These are phyloP conservation scores for Helichrysum umbraculigerum DNA, from an alignment of 129 eudicot species.

Conservation along the genomic window DNA sequence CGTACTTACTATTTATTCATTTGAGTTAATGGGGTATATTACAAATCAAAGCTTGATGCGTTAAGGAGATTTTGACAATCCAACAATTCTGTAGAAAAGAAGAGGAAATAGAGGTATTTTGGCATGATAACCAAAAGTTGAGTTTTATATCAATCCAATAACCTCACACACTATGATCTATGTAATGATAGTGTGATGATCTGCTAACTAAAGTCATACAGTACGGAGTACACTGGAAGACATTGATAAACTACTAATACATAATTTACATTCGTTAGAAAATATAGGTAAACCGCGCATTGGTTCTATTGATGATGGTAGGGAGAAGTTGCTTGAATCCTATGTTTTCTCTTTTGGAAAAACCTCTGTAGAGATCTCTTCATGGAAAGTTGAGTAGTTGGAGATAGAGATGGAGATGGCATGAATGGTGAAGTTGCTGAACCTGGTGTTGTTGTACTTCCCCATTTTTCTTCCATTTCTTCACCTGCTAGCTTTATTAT, in stretches of 20 bases:
- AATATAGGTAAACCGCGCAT: neutral
- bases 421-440: constrained; percentile 31
- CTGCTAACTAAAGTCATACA: too few relatives aligned
- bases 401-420: constrained; percentile 19
- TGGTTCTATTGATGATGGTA: neutral
- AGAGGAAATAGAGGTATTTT: too few relatives aligned
- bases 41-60: too few relatives aligned
- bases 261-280: neutral
- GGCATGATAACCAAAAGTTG: too few relatives aligned
- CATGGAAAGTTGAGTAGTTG: constrained; percentile 39
- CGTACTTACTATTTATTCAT: neutral
- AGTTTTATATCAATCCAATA: too few relatives aligned
- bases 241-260: neutral
- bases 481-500: constrained; percentile 53
- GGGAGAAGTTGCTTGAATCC: constrained; percentile 55
- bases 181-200: too few relatives aligned
- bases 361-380: constrained; percentile 62
- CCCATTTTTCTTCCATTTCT: constrained; percentile 41
- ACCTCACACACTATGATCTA: too few relatives aligned
- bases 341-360: constrained; percentile 57
- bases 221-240: neutral
- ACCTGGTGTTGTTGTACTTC: constrained; percentile 14
- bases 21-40: neutral
- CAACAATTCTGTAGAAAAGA: too few relatives aligned
- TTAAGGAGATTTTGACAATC: too few relatives aligned